phyloP scores from a whole-genome alignment of 495 filamentous ascomycete genomes.

The Sphaerosporella brunnea region DNA sequence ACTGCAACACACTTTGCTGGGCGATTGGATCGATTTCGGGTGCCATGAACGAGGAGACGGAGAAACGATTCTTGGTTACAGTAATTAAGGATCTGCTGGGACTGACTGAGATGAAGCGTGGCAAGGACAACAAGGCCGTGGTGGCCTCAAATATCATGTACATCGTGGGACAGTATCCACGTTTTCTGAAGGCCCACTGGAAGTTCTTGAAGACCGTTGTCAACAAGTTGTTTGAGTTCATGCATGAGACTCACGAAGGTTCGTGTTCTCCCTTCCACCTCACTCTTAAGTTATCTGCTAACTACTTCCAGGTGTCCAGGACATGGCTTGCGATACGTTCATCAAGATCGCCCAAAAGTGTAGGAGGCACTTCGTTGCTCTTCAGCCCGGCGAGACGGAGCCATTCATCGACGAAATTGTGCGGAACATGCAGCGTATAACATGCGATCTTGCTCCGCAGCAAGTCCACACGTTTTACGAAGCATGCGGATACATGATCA shows the following conservation, averaged over 20 bases:
- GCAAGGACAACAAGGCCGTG: conserved; percentile 98
- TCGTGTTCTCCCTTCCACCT: conserved; percentile 23
- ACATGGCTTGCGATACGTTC: conserved; percentile 99
- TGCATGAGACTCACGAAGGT: conserved; percentile 99
- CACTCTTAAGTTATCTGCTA: conserved; percentile 16
- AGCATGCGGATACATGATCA: conserved; percentile 98
- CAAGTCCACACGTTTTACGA: conserved; percentile 99
- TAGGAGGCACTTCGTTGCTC: conserved; percentile 86
- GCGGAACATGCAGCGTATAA: conserved; percentile 83
- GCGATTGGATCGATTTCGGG: conserved; percentile 96
- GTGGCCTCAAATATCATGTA: conserved; percentile 99
- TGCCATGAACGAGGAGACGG: conserved; percentile 98
- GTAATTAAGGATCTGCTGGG: conserved; percentile 98
- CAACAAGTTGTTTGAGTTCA: conserved; percentile 99
- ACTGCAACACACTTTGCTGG: conserved; percentile 99
- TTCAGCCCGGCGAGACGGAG: conserved; percentile 85
- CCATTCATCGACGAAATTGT: conserved; percentile 99
- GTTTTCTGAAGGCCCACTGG: conserved; percentile 97
- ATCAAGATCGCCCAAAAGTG: conserved; percentile 99
- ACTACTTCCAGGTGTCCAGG: conserved; percentile 63
- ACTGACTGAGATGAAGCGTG: conserved; percentile 94
- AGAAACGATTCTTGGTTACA: conserved; percentile 93
- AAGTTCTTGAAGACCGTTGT: conserved; percentile 99
- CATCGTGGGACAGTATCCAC: conserved; percentile 95
- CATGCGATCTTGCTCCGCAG: conserved; percentile 80